Percentiles rank a stretch among this genome's conserved stretches.
These are phyloP conservation scores for Collybia mongolica DNA, from an alignment of 768 basidiomycete genomes.

Conservation along the genomic window DNA sequence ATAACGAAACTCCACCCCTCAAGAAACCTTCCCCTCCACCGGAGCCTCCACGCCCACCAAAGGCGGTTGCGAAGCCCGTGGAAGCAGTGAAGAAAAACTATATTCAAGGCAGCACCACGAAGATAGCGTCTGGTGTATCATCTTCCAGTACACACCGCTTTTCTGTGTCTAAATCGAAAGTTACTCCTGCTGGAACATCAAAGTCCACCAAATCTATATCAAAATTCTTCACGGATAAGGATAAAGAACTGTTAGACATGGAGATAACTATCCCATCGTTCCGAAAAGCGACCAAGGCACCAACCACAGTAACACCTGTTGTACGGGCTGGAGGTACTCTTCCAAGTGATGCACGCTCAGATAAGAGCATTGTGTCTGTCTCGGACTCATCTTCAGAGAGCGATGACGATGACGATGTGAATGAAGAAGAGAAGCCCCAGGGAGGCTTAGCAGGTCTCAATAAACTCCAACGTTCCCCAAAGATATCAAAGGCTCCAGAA, in stretches of 20 bases:
- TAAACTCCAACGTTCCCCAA: constrained; percentile 60
- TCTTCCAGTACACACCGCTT: too few relatives aligned
- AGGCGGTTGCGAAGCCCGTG: background rate
- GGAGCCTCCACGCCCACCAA: background rate
- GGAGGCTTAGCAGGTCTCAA: constrained; percentile 53
- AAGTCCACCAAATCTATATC: constrained; percentile 8
- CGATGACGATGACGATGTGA: constrained; percentile 20
- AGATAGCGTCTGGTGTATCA: background rate
- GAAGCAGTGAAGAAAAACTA: background rate
- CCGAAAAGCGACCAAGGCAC: constrained; percentile 25
- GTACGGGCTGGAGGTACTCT: constrained; percentile 6
- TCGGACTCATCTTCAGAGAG: constrained; percentile 42
- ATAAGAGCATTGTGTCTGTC: constrained; percentile 18
- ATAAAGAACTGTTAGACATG: constrained; percentile 33
- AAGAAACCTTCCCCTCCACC: constrained; percentile 1
- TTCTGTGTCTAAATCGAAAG: too few relatives aligned
- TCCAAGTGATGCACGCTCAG: constrained; percentile 28
- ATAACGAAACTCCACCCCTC: constrained; percentile 2
- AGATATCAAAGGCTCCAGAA: constrained; percentile 53
- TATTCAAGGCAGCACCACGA: background rate
- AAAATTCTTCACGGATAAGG: constrained; percentile 23
- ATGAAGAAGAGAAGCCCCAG: constrained; percentile 46
- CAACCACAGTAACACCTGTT: constrained; percentile 9
- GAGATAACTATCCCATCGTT: constrained; percentile 40
- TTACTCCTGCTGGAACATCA: background rate